Percentiles rank a stretch among this genome's conserved stretches.
These are phyloP conservation scores for Aspergillus mulundensis DNA, from an alignment of 495 filamentous ascomycete species.

Conservation along the genomic window DNA sequence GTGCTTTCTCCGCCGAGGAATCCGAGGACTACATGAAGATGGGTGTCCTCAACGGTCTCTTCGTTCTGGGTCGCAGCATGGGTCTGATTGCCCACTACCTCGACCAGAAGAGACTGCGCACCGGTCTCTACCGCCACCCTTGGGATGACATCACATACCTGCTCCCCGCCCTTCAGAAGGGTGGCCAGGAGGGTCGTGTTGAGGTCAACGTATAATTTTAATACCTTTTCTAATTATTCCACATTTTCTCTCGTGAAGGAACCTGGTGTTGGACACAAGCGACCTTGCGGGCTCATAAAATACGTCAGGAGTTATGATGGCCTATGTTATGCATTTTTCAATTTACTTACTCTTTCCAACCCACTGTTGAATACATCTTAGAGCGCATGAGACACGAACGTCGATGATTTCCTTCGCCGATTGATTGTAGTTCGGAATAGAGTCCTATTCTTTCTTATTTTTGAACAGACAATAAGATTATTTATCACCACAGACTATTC, in stretches of 20 bases:
- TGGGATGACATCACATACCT: constrained; percentile 99
- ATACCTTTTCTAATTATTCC: constrained; percentile 15
- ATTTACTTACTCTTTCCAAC: constrained; percentile 27
- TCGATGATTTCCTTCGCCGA: neutral
- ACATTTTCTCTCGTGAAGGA: constrained; percentile 13
- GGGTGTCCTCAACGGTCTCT: constrained; percentile 98
- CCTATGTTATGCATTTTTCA: constrained; percentile 36
- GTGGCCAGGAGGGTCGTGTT: constrained; percentile 81
- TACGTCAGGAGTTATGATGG: constrained; percentile 46
- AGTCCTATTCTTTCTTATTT: neutral
- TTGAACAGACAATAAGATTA: too few relatives aligned
- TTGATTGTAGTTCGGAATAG: neutral
- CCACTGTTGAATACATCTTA: constrained; percentile 24
- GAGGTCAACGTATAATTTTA: constrained; percentile 71
- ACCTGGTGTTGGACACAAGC: constrained; percentile 20
- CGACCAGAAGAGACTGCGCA: constrained; percentile 97
- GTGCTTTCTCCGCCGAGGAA: constrained; percentile 73
- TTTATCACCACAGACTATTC: neutral
- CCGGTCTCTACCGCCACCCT: constrained; percentile 96
- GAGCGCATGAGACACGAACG: constrained; percentile 33
- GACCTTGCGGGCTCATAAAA: constrained; percentile 24
- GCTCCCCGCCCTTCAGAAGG: constrained; percentile 73
- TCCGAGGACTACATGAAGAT: constrained; percentile 62
- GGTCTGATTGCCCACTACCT: constrained; percentile 99
- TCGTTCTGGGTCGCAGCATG: constrained; percentile 92